Evolutionary conservation across 2,329 filamentous ascomycete species (phyloP), one percentile per base, ranked within the genome.

Genomic region (Lasiodiplodia sp.): DNA sequence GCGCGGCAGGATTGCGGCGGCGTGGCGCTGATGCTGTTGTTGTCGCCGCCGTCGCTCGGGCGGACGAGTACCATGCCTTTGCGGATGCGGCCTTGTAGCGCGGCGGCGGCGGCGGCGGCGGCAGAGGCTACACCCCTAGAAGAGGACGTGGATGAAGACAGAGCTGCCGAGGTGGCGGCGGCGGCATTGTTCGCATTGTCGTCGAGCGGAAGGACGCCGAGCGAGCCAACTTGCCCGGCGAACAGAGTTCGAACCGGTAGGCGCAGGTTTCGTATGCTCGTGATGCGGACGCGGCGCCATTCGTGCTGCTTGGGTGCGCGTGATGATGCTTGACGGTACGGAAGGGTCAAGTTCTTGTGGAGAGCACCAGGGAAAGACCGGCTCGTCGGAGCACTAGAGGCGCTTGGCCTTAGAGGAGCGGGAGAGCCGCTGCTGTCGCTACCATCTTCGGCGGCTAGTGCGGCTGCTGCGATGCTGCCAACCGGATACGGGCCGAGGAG

Each of bases 181-280:
- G 47, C 16, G n/a, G 47, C 34, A 3, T 28, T 28, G 5, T 72
- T 70, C 44, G 77, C 75, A 4, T 73, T 69, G 31, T 71, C 71
- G 47, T 75, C 73, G 2, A 77, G 52, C 3, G 80, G 85, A 2
- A 91, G 86, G 63, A 98, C 83, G 0, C 94, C 95, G 66, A 99
- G 87, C 0, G 94, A 97, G 0, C 95, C 96, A 6, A 95, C 94
- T 79, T 99, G 95, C 11, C 93, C 93, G 18, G 90, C 86, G 63
- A 90, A 86, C 8, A 98, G 85, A 0, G 86, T 88, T 57, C 89
- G 88, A 0, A 97, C 94, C 0, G 95, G 93, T 3, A 97, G 84
- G 5, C 95, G 89, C 10, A 99, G 84, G 73, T 97, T 97, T 25
- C 95, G 91, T 53, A 97, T 90, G 73, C 94, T 98, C 55, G 92